phyloP scores from a whole-genome alignment of 371 early-diverging fungal genomes.

The Syncephalastrum contaminatum region DNA sequence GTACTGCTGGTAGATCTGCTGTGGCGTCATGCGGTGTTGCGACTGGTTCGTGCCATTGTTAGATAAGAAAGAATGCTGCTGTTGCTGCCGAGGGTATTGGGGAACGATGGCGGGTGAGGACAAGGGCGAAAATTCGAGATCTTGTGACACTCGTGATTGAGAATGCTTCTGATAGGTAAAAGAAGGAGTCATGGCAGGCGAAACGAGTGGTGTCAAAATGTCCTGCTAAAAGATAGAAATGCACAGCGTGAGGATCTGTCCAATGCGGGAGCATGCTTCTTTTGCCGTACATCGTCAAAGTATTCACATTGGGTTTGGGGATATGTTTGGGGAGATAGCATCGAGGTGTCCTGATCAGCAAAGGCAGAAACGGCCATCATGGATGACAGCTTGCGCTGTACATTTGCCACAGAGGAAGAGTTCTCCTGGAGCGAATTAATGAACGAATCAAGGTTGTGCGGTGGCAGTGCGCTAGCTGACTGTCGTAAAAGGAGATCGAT shows the following conservation, averaged over 20 bases:
- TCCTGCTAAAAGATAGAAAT: conserved; percentile 9
- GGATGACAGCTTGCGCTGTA: background rate
- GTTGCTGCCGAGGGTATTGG: conserved; percentile 17
- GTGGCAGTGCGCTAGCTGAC: conserved; percentile 1
- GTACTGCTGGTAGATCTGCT: conserved; percentile 40
- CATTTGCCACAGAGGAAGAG: conserved; percentile 2
- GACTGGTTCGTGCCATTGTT: background rate
- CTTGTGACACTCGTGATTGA: conserved; percentile 18
- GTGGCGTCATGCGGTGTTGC: conserved; percentile 18
- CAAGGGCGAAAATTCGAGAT: conserved; percentile 55
- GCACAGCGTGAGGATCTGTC: background rate
- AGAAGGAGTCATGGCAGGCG: conserved; percentile 69
- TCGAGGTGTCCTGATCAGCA: too few species aligned
- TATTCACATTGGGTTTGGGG: conserved; percentile 6
- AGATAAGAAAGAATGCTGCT: conserved; percentile 4
- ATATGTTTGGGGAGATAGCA: too few species aligned
- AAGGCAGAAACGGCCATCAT: background rate
- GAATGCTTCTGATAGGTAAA: conserved; percentile 29
- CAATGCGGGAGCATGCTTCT: background rate
- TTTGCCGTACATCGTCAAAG: conserved; percentile 15
- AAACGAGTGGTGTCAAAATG: conserved; percentile 59
- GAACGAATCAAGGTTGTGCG: conserved; percentile 4
- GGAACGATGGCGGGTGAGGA: conserved; percentile 64
- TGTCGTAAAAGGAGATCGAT: conserved; percentile 8
- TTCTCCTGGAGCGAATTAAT: conserved; percentile 8